Evolutionary conservation across 345 rosid genomes (phyloP), one percentile per base, ranked within the genome.

Genomic region (Aegle marmelos): DNA sequence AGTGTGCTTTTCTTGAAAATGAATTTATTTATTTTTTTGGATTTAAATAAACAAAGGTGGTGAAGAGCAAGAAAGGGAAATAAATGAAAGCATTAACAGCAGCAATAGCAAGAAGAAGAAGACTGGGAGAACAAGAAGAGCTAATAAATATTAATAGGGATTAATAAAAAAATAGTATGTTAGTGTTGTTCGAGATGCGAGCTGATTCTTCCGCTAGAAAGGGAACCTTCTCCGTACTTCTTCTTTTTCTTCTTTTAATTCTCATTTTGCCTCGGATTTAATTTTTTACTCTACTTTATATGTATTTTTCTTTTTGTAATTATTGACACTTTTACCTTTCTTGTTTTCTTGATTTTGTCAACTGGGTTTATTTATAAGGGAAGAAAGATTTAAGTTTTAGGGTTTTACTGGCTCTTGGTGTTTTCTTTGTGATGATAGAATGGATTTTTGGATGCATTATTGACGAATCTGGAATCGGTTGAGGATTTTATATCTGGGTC

Each of bases 261-360:
- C 89, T 89, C 87, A 88, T 91, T 86, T 83, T 93, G 81, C 93
- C 92, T 61, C 69, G 76, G 74, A 83, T 88, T 85, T 91, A 57
- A 19, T 24, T 60, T 13, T 64, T 63, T 45, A 3, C 4, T 41
- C 34, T 10, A 21, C 37, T 16, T 19, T 19, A 9, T 27, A 30
- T 4, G 53, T 59, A 19, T 64, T 19, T 8, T 61, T 4, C 24
- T 73, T 54, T 50, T 59, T 67, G 19, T 28, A 24, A 45, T 54
- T 70, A 53, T 28, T 48, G 36, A 27, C 10, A 28, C 73, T 64
- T 45, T 70, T 17, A 50, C 48, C 53, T 33, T 58, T 34, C 45
- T 39, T 16, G 56, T 63, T 81, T n/a, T 81, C 77, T 79, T 81
- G 73, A 53, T 48, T 37, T 80, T 56, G 68, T 70, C 71, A 68